Percentiles rank a stretch among this genome's conserved stretches.
Conservation (phyloP, 2,329 filamentous ascomycete genomes). For the Penicillium digitatum region DNA sequence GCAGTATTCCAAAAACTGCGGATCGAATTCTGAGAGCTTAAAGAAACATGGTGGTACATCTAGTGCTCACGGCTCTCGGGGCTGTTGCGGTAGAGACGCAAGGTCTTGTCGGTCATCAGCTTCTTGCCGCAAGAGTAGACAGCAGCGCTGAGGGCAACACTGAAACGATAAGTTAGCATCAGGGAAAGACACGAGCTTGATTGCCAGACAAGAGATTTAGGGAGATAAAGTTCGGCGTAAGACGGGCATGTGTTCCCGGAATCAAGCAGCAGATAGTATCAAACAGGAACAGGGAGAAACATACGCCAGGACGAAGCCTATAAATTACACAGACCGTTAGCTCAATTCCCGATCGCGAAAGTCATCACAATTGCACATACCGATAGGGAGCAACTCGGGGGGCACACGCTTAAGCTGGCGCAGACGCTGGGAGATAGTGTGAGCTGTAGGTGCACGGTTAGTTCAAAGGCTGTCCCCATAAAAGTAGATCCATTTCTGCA, state of each 20-base stretch:
- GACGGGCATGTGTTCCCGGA: constrained; percentile 12
- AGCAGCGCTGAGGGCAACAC: constrained; percentile 69
- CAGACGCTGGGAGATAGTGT: constrained; percentile 94
- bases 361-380: constrained; percentile 53
- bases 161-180: constrained; percentile 32
- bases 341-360: constrained; percentile 5
- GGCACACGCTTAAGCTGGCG: constrained; percentile 86
- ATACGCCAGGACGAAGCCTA: constrained; percentile 82
- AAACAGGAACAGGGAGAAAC: constrained; percentile 35
- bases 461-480: constrained; percentile 12
- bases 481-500: background rate
- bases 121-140: constrained; percentile 78
- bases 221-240: constrained; percentile 15
- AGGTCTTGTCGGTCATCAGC: constrained; percentile 83
- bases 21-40: constrained; percentile 30
- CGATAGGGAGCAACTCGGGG: constrained; percentile 88
- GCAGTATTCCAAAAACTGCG: constrained; percentile 19
- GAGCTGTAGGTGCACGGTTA: constrained; percentile 57
- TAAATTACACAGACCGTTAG: constrained; percentile 26
- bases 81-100: constrained; percentile 75
- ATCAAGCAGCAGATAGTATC: constrained; percentile 7
- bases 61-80: constrained; percentile 41
- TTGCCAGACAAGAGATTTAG: constrained; percentile 17
- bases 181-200: background rate
- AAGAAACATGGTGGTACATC: constrained; percentile 36